A percentile compares a stretch with the other conserved stretches of the same genome.
These are phyloP conservation scores for Tagetes patula DNA, from an alignment of 129 eudicot genomes.

Conservation along the genomic window DNA sequence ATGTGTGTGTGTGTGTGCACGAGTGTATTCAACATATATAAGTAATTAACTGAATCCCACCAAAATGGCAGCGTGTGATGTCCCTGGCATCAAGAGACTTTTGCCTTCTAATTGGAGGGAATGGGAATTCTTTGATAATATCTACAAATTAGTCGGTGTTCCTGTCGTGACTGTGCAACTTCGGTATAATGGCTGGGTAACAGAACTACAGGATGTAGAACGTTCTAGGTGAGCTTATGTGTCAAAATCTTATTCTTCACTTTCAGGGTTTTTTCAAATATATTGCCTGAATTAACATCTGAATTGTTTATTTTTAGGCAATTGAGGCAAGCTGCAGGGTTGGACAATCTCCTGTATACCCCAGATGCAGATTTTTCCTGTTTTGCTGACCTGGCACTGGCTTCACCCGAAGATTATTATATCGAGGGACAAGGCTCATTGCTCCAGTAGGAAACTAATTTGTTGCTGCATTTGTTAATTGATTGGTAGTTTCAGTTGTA, in stretches of 20 bases:
- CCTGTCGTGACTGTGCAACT: conserved; percentile 99
- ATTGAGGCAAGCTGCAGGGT: conserved; percentile 75
- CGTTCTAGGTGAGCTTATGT: conserved; percentile 58
- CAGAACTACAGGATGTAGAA: conserved; percentile 92
- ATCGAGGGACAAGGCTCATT: conserved; percentile 92
- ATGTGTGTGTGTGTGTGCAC: too few relatives aligned
- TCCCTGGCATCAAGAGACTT: conserved; percentile 94
- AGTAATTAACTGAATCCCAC: conserved; percentile 12
- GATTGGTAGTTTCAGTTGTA: conserved; percentile 15
- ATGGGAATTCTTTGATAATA: conserved; percentile 78
- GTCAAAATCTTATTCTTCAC: background rate
- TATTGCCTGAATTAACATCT: conserved; percentile 13
- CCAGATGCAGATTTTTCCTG: conserved; percentile 99
- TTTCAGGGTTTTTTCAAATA: background rate
- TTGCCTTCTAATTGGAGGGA: conserved; percentile 83
- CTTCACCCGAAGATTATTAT: conserved; percentile 95
- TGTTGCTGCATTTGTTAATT: conserved; percentile 11
- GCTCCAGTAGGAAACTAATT: conserved; percentile 70
- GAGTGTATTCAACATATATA: background rate
- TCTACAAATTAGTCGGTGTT: conserved; percentile 90
- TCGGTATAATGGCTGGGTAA: conserved; percentile 97
- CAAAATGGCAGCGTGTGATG: conserved; percentile 81
- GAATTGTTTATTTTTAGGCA: conserved; percentile 47
- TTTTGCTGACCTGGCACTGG: conserved; percentile 93
- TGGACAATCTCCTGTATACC: conserved; percentile 93